These are phyloP conservation scores for Erodium maritimum DNA, from an alignment of 345 rosid genomes.

Conservation along the genomic window DNA sequence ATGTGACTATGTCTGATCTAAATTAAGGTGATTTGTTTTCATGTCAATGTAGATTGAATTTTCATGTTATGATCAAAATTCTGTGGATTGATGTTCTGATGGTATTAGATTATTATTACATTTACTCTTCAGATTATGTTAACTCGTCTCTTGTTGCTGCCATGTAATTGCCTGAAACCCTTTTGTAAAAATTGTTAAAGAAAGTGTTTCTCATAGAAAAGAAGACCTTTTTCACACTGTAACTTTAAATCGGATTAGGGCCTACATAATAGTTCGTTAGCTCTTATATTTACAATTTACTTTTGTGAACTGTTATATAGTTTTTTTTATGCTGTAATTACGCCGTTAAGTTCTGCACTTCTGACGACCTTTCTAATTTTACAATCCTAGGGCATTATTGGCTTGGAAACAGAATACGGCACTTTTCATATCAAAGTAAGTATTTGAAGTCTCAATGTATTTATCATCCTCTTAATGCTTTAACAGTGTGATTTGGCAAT, in stretches of 20 bases:
- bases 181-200: no score
- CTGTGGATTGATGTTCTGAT: not conserved
- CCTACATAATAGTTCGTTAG: not conserved
- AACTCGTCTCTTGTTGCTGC: not conserved
- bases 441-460: not conserved
- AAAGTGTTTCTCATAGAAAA: not conserved
- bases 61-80: no score
- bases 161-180: not conserved
- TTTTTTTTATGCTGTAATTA: no score
- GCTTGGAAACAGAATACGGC: conserved; percentile 70
- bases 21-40: not conserved
- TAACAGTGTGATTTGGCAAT: not conserved
- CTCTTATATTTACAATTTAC: no score
- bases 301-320: no score
- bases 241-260: not conserved
- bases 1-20: not conserved
- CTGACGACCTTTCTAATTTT: not conserved
- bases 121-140: not conserved
- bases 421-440: conserved; percentile 73
- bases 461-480: not conserved
- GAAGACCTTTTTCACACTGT: not conserved
- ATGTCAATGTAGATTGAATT: no score
- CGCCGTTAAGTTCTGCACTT: not conserved
- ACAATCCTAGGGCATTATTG: conserved; percentile 63
- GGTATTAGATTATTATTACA: no score